Base-by-base conservation (phyloP, 2,329 filamentous ascomycete genomes). In the Verticillium longisporum region DNA sequence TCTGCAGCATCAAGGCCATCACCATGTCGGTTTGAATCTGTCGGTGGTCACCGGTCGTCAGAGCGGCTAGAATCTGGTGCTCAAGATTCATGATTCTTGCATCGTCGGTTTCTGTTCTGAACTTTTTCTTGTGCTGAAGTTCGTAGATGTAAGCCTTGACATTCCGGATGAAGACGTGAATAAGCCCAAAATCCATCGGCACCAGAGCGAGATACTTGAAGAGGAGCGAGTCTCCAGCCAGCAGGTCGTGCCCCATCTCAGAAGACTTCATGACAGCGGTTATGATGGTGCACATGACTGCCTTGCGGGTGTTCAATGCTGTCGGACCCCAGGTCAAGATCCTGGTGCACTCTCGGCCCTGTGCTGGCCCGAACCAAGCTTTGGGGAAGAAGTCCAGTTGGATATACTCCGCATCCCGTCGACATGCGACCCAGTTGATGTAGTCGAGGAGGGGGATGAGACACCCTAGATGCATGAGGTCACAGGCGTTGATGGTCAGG, bases 401-500 rank as follows among this genome's bases (percentile, higher is more conserved):
- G 4, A 57, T 55, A 4, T 53, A 69, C 2, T 61, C 65, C 14
- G 66, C 70, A 15, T 66, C 36, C 2, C 58, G 41, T 3, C 57
- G 59, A 31, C 14, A 59, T 2, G 15, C 55, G 55, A 71, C 70
- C 37, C 61, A 63, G 0, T 60, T 62, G 0, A 72, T 31, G 0
- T 60, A 6, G 1, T 67, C 36, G 4, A 74, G 18, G 0, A 74
- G 34, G 0, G 55, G 34, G 6, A 62, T 50, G 1, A 69, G 64
- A 3, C 59, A 21, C 1, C 65, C 64, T 14, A 74, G 64, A 56
- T 70, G 66, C 1, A 74, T 37, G 0, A 73, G 60, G 14, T 72
- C 70, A 58, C 72, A 74, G 6, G 70, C 66, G 33, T 71, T 62
- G 1, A 74, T 56, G 6, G 66, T 63, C 1, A 74, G 36, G 0